Conservation (phyloP, 148 eudicot genomes). For the Cornus kousa region DNA sequence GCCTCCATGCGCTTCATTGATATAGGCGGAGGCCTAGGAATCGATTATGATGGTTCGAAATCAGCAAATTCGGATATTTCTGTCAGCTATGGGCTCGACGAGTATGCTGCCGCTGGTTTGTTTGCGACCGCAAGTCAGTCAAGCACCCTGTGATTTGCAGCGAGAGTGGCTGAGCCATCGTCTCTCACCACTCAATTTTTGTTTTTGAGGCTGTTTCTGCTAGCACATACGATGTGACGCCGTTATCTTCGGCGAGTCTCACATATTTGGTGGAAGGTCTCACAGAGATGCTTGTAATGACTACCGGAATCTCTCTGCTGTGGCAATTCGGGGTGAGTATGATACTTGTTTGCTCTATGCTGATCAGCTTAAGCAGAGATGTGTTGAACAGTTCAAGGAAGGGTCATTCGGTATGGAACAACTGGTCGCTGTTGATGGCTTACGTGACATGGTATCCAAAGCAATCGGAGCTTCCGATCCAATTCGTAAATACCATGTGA, state of each 20-base stretch:
- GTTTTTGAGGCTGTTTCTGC: conserved; percentile 76
- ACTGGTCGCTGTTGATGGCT: conserved; percentile 70
- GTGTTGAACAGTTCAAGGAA: conserved; percentile 82
- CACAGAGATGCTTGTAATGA: conserved; percentile 56
- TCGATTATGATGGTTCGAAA: conserved; percentile 89
- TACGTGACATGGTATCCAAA: conserved; percentile 58
- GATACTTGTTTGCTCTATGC: conserved; percentile 58
- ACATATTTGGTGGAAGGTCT: conserved; percentile 43
- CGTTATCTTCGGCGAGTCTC: conserved; percentile 33
- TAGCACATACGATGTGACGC: conserved; percentile 17
- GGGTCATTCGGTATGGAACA: conserved; percentile 77
- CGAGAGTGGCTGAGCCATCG: conserved; percentile 90
- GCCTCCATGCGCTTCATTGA: conserved; percentile 82
- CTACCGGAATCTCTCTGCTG: conserved; percentile 42
- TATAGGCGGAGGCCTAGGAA: conserved; percentile 89
- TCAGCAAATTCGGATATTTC: conserved; percentile 72
- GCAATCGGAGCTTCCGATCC: conserved; percentile 55
- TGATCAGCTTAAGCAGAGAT: conserved; percentile 69
- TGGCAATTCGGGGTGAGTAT: conserved; percentile 57
- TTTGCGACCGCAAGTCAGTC: conserved; percentile 55
- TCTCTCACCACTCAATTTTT: conserved; percentile 81
- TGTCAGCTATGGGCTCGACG: conserved; percentile 67
- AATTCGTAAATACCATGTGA: conserved; percentile 70
- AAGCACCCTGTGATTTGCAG: conserved; percentile 67
- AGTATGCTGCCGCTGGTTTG: conserved; percentile 69